Conservation (phyloP, 352 stramenopile species). For the Pythium utonaiense region DNA sequence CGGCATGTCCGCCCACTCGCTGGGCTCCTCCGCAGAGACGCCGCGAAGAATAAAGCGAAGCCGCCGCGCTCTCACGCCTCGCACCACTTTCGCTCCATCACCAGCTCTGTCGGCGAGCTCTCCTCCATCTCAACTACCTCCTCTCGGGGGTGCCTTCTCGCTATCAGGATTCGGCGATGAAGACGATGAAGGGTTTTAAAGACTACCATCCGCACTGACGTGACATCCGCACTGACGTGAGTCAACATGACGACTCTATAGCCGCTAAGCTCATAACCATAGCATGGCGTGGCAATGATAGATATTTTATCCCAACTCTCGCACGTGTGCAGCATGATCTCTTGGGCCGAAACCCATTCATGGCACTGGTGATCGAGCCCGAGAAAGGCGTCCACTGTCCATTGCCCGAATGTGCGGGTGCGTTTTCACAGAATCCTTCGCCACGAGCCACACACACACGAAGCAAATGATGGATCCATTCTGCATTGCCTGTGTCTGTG, state of each 20-base stretch:
- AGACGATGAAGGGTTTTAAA: slow-evolving; percentile 59
- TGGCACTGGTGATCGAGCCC: too few species aligned
- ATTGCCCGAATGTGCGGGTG: too few species aligned
- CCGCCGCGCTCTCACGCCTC: background rate
- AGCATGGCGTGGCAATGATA: too few species aligned
- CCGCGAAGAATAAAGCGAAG: slow-evolving; percentile 21
- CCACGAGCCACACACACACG: background rate
- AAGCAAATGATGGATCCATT: slow-evolving; percentile 1
- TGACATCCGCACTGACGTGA: too few species aligned
- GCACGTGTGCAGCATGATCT: too few species aligned
- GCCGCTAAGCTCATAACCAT: too few species aligned
- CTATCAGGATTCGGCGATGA: slow-evolving; percentile 69
- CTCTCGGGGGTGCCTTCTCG: slow-evolving; percentile 39
- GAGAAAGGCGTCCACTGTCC: too few species aligned
- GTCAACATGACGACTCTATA: too few species aligned
- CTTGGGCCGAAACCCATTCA: too few species aligned
- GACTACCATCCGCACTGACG: too few species aligned
- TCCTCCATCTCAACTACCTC: slow-evolving; percentile 59
- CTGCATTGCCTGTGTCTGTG: background rate
- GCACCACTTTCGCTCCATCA: slow-evolving; percentile 49
- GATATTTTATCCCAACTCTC: too few species aligned
- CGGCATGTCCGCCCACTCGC: slow-evolving; percentile 15
- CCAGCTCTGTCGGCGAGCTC: slow-evolving; percentile 66
- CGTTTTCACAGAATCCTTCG: too few species aligned
- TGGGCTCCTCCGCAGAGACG: background rate